Base-by-base conservation (phyloP, 2,329 filamentous ascomycete genomes). In the Fusarium sulawesiense region DNA sequence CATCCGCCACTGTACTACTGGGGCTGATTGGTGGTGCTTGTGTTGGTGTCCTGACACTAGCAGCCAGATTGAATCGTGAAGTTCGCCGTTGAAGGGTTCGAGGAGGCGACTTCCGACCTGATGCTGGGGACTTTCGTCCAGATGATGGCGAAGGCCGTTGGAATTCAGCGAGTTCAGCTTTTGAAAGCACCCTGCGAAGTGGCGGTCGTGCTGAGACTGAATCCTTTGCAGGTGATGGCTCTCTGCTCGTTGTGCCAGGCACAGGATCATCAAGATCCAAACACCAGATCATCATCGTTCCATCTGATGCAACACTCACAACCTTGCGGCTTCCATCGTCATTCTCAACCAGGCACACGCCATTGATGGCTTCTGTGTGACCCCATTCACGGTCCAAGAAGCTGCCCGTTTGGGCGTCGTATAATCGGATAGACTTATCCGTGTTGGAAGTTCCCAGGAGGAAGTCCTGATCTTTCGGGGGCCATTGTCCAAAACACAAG, bases 351-450 rank as follows among this genome's bases (percentile, higher is more conserved):
- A 98, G 81, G 6, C 92, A 87, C 20, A 97, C 89, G 64, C 94
- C 94, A 54, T 93, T 97, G 69, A 99, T 93, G 11, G 94, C 92
- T 77, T 98, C 94, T 0, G 94, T 97, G 73, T 99, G 96, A 2
- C 96, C 96, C 88, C 94, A 98, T 80, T 98, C 96, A 42, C 93
- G 89, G 53, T 94, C 92, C 29, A 98, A 82, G 60, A 99, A 91
- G 3, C 84, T 82, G 11, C 95, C 94, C 44, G 88, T 90, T 66
- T 91, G 90, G 30, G 89, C 85, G 72, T 97, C 93, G 75, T 99
- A 99, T 18, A 99, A 83, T 37, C 96, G 87, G 59, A 99, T 91
- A 1, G 96, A 98, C 78, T 98, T 99, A 79, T 99, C 96, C 1
- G 93, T 97, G 73, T 94, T 94, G 11, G 95, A 98, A 13, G 96